Base-by-base conservation (phyloP, 2,329 filamentous ascomycete genomes). In the Pestalotiopsis sp. region DNA sequence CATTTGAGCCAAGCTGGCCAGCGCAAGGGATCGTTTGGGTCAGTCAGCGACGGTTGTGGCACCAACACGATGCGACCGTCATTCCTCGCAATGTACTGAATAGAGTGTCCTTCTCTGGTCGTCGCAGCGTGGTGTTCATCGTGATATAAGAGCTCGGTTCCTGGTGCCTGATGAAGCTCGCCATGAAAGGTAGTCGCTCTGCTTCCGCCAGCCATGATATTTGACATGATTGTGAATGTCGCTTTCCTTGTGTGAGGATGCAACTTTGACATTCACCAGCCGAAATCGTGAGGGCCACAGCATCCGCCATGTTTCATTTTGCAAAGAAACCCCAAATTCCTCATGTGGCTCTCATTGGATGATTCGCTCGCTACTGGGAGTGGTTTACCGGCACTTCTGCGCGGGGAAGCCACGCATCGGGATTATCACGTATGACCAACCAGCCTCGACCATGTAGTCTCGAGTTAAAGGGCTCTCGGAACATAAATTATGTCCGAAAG, bases 11-110 rank as follows among this genome's bases (percentile, higher is more conserved):
- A 80, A 57, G 60, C 71, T 1, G 83, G 79, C 83, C 83, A 86
- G 61, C 82, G 78, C 3, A 86, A 78, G 7, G 84, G 84, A 69
- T 86, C 84, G 66, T 85, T 85, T 2, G 83, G 81, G 71, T 85
- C 82, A 31, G 71, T 78, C 2, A 77, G 71, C 7, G 82, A 84
- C 0, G 84, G 84, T 17, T 76, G 76, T 0, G 84, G 84, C 31
- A 83, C 78, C 7, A 85, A 75, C n/a, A 85, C 76, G 38, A 83
- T 68, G 39, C 60, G 31, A 5, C 38, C 38, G 12, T 63, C 60
- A 20, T n/a, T 14, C 17, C 31, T 12, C 38, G 45, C 20, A 11
- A 63, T 20, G 38, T 39, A 20, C 60, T 63, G 60, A 36, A 59
- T 9, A 12, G 57, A 23, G 6, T 27, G 25, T 4, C 57, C 57